Evolutionary conservation across 208 protist species (phyloP).

Genomic region (Leishmania arabica): DNA sequence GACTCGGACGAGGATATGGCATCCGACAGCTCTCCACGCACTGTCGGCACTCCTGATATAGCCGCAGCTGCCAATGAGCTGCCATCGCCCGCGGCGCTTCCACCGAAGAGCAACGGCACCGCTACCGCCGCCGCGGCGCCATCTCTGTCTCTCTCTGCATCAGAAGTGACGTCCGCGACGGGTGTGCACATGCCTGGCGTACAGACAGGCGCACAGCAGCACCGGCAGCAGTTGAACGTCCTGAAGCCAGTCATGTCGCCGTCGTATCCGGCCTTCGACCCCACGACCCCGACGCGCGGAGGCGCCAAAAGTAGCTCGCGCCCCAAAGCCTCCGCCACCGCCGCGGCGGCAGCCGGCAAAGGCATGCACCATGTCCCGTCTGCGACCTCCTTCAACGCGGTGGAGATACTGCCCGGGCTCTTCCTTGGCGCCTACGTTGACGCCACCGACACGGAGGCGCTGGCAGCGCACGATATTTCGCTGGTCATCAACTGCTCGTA

Average conservation of each 20-base stretch:
- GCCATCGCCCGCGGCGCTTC: not conserved
- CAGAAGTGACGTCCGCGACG: not conserved
- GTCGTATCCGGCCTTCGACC: not conserved
- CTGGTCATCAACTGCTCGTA: slow-evolving; percentile 72
- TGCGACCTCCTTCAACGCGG: slow-evolving; percentile 34
- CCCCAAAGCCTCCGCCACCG: not conserved
- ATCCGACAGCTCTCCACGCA: not conserved
- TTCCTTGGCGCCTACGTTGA: slow-evolving; percentile 67
- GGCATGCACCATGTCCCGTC: not conserved
- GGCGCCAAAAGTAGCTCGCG: not conserved
- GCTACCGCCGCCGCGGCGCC: not conserved
- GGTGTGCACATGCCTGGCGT: not conserved
- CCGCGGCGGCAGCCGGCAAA: not conserved
- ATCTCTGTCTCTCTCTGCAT: not conserved
- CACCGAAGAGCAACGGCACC: not conserved
- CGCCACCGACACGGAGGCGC: slow-evolving; percentile 37
- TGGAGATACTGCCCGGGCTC: slow-evolving; percentile 66
- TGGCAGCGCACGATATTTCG: slow-evolving; percentile 46
- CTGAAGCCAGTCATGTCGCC: not conserved
- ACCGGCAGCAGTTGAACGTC: not conserved
- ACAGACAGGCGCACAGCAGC: not conserved
- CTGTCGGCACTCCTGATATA: too few species aligned
- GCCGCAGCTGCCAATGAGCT: not conserved
- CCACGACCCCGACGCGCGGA: not conserved
- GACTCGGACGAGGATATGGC: slow-evolving; percentile 4